Conservation (phyloP, 2,329 filamentous ascomycete genomes). For the Diaporthe citrichinensis region DNA sequence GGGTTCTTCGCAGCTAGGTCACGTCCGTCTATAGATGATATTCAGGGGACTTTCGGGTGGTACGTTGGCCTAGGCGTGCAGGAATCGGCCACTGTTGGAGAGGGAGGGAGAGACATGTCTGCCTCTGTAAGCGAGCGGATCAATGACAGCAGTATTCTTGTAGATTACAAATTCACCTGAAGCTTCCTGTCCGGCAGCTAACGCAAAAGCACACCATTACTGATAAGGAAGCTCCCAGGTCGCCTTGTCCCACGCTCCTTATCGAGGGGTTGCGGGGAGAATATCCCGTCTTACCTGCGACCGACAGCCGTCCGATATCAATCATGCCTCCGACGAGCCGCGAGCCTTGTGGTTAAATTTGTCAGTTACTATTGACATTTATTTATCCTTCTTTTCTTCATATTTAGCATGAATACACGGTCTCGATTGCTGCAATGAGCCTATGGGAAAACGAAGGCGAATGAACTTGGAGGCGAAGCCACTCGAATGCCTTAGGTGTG, state of each 20-base stretch:
- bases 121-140: neutral
- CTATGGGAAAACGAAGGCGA: too few species aligned
- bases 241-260: neutral
- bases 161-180: conserved; percentile 38
- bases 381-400: neutral
- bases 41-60: conserved; percentile 4
- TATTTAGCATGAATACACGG: too few species aligned
- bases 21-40: neutral
- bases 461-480: too few species aligned
- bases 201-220: conserved; percentile 14
- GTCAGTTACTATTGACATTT: too few species aligned
- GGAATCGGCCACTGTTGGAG: neutral
- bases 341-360: neutral
- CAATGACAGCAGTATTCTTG: conserved; percentile 33
- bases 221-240: conserved; percentile 39
- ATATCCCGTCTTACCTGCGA: conserved; percentile 9
- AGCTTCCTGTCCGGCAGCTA: conserved; percentile 18
- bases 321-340: neutral
- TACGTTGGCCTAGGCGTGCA: neutral
- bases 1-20: neutral
- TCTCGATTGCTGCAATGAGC: neutral
- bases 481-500: too few species aligned
- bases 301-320: conserved; percentile 7
- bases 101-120: neutral
- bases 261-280: neutral